Percentiles rank a stretch among this genome's conserved stretches.
Conservation (phyloP, 1,284 basidiomycete genomes). For the Erythrobasidium hasegawianum region DNA sequence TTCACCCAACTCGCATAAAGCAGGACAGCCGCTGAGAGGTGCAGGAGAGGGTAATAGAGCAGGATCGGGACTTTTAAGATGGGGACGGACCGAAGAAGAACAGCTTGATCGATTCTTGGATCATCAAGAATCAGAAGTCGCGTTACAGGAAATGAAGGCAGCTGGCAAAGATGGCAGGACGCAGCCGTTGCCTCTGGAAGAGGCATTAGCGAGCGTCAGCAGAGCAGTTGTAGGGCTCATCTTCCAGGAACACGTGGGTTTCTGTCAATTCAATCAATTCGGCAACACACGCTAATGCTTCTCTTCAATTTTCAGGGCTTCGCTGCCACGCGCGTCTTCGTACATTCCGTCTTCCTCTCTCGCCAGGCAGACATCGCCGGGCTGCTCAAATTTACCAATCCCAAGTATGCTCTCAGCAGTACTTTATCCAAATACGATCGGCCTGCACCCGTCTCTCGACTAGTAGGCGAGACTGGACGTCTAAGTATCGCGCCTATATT, state of each 20-base stretch:
- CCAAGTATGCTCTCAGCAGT: conserved; percentile 48
- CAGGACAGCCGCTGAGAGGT: conserved; percentile 32
- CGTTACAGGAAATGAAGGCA: background rate
- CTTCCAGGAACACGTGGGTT: conserved; percentile 55
- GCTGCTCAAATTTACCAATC: conserved; percentile 73
- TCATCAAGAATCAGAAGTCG: conserved; percentile 7
- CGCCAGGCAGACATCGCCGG: conserved; percentile 73
- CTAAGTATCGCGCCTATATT: conserved; percentile 84
- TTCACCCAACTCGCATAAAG: conserved; percentile 34
- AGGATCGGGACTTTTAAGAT: conserved; percentile 47
- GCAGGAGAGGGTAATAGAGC: conserved; percentile 39
- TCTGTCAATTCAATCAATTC: conserved; percentile 27
- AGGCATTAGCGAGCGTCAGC: conserved; percentile 52
- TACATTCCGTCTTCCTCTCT: conserved; percentile 76
- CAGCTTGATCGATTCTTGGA: conserved; percentile 35
- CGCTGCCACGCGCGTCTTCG: conserved; percentile 74
- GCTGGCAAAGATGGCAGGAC: conserved; percentile 38
- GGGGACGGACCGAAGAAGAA: conserved; percentile 44
- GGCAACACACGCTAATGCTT: conserved; percentile 28
- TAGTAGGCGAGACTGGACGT: conserved; percentile 89
- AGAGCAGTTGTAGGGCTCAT: conserved; percentile 56
- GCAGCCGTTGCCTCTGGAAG: conserved; percentile 38
- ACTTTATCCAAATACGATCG: conserved; percentile 47
- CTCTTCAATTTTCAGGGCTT: conserved; percentile 58
- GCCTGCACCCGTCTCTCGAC: conserved; percentile 53